phyloP scores from a whole-genome alignment of 2,329 filamentous ascomycete species.

The Arthroderma uncinatum region DNA sequence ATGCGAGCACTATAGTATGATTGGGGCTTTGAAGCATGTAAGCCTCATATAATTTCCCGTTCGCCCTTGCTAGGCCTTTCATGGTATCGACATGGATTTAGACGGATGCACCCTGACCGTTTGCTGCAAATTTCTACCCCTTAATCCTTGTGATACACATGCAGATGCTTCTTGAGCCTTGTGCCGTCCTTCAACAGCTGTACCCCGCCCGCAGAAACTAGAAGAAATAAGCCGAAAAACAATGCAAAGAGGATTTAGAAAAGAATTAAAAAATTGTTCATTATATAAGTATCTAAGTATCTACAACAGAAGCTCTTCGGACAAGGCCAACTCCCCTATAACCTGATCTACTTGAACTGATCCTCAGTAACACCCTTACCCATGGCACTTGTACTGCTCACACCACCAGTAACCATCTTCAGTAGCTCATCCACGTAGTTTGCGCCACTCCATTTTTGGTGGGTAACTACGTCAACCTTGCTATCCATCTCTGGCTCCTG shows the following conservation, averaged over 20 bases:
- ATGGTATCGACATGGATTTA: too few species aligned
- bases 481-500: conserved; percentile 94
- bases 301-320: neutral
- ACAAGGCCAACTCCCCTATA: neutral
- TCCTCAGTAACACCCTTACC: conserved; percentile 96
- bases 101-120: too few species aligned
- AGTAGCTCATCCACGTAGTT: conserved; percentile 89
- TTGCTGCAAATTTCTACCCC: too few species aligned
- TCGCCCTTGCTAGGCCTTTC: too few species aligned
- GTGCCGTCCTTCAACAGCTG: too few species aligned
- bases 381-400: conserved; percentile 90
- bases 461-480: conserved; percentile 87
- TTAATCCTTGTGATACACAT: too few species aligned
- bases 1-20: too few species aligned
- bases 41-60: too few species aligned
- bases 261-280: neutral
- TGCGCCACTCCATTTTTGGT: conserved; percentile 97
- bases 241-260: neutral
- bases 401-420: conserved; percentile 93
- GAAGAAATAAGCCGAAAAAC: too few species aligned
- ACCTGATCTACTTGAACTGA: conserved; percentile 58
- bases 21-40: too few species aligned
- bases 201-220: too few species aligned
- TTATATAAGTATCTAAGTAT: neutral
- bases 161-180: too few species aligned